Base-by-base conservation (phyloP, 768 basidiomycete species). In the Inosperma sp. region DNA sequence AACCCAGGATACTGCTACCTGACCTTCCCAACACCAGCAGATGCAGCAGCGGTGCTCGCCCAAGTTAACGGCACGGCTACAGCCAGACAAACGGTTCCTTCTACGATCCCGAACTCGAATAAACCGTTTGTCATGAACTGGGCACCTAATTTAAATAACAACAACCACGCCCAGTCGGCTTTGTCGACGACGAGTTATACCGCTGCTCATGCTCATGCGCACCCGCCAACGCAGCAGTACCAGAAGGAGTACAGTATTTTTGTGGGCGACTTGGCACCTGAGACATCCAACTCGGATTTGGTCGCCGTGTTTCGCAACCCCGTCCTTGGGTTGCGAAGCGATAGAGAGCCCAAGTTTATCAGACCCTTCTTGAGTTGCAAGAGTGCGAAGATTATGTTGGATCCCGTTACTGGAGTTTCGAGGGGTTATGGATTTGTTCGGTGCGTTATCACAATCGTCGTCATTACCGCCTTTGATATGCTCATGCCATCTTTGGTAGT, bases 371-470 rank as follows among this genome's bases (percentile, higher is more conserved):
- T 82, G 30, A 93, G 90, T 65, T 93, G 92, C 70, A 93, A 92
- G 73, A 93, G 91, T 65, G 93, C 93, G 25, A 93, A 93, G 73
- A 95, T 92, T 57, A 93, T 93, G 91, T 72, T 92, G 41, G 91
- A 93, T 66, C 91, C 93, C 2, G 80, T 86, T 17, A 92, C 91
- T 4, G 92, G 92, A 14, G 81, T 92, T 17, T 91, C 88, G 23
- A 78, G 90, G 54, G 93, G 93, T 3, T 95, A 94, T 66, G 93
- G 93, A 23, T 95, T 95, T 62, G 93, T 96, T 31, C 79, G 93
- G 88, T 85, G 53, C 46, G 79, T 67, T 48, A 12, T 14, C 6
- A 14, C 13, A 4, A 40, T 3, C 16, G 23, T 29, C n/a, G 13
- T 23, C 25, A 10, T 26, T 45, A 5, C 16, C 10, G 10, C 2